Base-by-base conservation (phyloP, 2,329 filamentous ascomycete genomes). In the Fusarium annulatum region DNA sequence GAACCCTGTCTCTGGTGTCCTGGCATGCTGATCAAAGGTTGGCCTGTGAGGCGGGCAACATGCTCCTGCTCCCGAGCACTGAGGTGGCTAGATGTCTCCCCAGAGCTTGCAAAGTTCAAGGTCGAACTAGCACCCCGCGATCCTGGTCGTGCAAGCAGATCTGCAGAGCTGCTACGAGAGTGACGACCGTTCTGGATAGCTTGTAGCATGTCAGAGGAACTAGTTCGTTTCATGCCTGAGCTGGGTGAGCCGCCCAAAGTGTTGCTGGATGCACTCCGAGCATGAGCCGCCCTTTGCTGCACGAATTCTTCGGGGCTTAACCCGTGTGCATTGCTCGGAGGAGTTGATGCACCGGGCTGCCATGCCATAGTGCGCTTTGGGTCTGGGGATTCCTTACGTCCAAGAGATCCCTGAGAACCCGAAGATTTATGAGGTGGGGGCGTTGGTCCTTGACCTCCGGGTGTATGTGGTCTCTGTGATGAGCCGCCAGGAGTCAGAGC, bases 41-140 rank as follows among this genome's bases (percentile, higher is more conserved):
- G 91, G 2, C 93, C 93, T 1, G 94, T 97, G 75, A 94, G 87
- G 42, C 93, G 90, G 15, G 95, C 93, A n/a, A 97, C 88, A 75
- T 97, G 92, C 82, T 97, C 94, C 80, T 97, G 95, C 81, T 97
- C 95, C 21, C 93, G 90, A 23, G 95, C 95, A 26, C 93, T 95
- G n/a, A 97, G 86, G 64, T 92, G 89, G 0, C 88, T 86, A 30
- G 78, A 85, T 51, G 78, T 58, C 33, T 84, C 82, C 7, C 82
- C 81, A 18, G 77, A 72, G 42, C 71, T 72, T 9, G 88, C 82
- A 72, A 90, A 86, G 55, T 84, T 83, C 36, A 92, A 81, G 64
- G 88, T 79, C 8, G 82, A 80, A 45, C 84, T 86, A 15, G 91
- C 86, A 16, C 89, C 89, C 49, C 90, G 88, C 18, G 92, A 94